Evolutionary conservation across 768 basidiomycete species (phyloP), one percentile per base, ranked within the genome.

Genomic region (Vararia minispora): DNA sequence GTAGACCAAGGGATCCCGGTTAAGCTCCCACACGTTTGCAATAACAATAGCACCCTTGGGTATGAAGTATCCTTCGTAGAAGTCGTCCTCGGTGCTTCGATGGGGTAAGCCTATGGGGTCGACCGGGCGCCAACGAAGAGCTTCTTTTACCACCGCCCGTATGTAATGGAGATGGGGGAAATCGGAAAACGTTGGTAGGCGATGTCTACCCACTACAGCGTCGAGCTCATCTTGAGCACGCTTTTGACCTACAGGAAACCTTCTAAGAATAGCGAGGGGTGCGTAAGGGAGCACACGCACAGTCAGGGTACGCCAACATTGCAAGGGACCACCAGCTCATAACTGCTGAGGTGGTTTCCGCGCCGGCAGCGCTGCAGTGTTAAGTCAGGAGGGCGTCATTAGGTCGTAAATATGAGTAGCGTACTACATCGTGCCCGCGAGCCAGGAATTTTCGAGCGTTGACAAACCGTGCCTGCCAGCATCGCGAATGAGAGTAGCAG

Each of bases 301-400:
- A n/a, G n/a, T 46, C 37, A 13, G 45, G 45, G 16, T 46, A 46
- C 16, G 38, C 43, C n/a, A 46, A 39, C 22, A 46, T 46, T 28
- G 28, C 45, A 13, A 46, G 45, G 8, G 37, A 31, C 27, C 35
- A 38, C 37, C 41, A 35, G 18, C 32, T 13, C 44, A 39, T 39
- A 14, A 45, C 41, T 13, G 6, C 44, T 4, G 45, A 40, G 21
- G 45, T 46, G 4, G 45, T 46, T 28, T 46, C 45, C 1, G 43
- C 42, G 6, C 45, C 45, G 0, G 43, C 45, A n/a, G 43, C 45
- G n/a, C 45, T 46, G 43, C 34, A 18, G 21, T 24, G 21, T n/a
- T 18, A 38, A 3, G 13, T 13, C 7, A 38, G n/a, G n/a, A n/a
- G n/a, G n/a, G n/a, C n/a, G n/a, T 14, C 7, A 26, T 10, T 35